phyloP scores from a whole-genome alignment of 352 stramenopile species.

The Pythium vanterpoolii region DNA sequence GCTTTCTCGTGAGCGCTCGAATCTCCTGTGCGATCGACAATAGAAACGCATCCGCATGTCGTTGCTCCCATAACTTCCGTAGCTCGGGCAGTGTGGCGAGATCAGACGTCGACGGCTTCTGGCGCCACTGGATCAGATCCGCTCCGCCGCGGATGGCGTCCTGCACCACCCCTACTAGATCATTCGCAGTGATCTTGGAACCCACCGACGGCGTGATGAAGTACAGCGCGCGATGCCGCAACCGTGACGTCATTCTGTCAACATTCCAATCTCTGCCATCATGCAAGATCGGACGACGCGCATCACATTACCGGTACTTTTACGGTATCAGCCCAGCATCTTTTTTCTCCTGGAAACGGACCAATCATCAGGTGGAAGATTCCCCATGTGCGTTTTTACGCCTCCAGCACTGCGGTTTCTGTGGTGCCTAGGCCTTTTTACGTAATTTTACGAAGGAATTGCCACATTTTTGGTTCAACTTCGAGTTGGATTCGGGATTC shows the following conservation, averaged over 20 bases:
- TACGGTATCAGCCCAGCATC: background rate
- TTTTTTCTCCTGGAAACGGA: slow-evolving; percentile 1
- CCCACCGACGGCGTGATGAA: slow-evolving; percentile 59
- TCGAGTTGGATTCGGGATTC: slow-evolving; percentile 14
- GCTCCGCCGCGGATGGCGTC: slow-evolving; percentile 43
- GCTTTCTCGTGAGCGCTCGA: slow-evolving; percentile 30
- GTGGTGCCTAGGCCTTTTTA: slow-evolving; percentile 18
- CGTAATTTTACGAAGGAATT: slow-evolving; percentile 7
- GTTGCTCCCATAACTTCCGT: slow-evolving; percentile 23
- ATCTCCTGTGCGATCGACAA: slow-evolving; percentile 34
- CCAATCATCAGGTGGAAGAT: slow-evolving; percentile 4
- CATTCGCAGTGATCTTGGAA: slow-evolving; percentile 17
- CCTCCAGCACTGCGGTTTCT: slow-evolving; percentile 2
- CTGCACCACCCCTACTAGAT: slow-evolving; percentile 35
- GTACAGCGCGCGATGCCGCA: slow-evolving; percentile 38
- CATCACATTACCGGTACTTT: background rate
- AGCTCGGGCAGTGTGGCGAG: slow-evolving; percentile 27
- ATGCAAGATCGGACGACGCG: background rate
- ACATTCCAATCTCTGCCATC: background rate
- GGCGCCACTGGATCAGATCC: slow-evolving; percentile 48
- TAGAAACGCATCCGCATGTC: slow-evolving; percentile 28
- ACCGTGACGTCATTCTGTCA: slow-evolving; percentile 9
- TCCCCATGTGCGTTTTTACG: slow-evolving; percentile 12
- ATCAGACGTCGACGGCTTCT: slow-evolving; percentile 40
- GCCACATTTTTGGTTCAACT: slow-evolving; percentile 8